These are phyloP conservation scores for Aspergillus fischeri DNA, from an alignment of 2,329 filamentous ascomycete genomes.

Conservation along the genomic window DNA sequence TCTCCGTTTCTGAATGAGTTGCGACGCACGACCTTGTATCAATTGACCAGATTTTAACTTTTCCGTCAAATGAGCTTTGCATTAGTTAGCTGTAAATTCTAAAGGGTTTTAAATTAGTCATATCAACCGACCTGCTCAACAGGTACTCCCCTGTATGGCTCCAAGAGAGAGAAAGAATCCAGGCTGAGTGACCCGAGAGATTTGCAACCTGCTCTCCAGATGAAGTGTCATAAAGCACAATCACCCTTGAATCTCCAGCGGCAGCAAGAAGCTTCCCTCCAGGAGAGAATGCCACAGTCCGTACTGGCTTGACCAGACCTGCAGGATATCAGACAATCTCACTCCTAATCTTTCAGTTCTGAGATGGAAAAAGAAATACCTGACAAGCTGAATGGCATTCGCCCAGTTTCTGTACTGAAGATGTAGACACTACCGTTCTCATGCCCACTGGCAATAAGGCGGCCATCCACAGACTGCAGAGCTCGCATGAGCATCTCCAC, in stretches of 20 bases:
- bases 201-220: conserved; percentile 92
- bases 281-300: conserved; percentile 83
- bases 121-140: conserved; percentile 64
- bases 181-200: conserved; percentile 72
- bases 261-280: conserved; percentile 79
- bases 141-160: conserved; percentile 89
- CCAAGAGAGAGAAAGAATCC: conserved; percentile 91
- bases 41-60: conserved; percentile 93
- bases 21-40: conserved; percentile 81
- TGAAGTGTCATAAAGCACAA: conserved; percentile 85
- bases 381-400: conserved; percentile 79
- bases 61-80: conserved; percentile 73
- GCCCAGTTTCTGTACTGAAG: conserved; percentile 86
- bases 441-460: conserved; percentile 85
- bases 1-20: conserved; percentile 87
- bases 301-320: conserved; percentile 84
- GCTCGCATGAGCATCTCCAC: conserved; percentile 10
- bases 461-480: conserved; percentile 64
- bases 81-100: conserved; percentile 9
- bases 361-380: conserved; percentile 48
- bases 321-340: conserved; percentile 14
- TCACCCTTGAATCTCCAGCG: conserved; percentile 81
- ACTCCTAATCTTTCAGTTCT: neutral
- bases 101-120: neutral
- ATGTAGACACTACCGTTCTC: conserved; percentile 89